phyloP scores from a whole-genome alignment of 163 green algal species.

The Volvox carteri region DNA sequence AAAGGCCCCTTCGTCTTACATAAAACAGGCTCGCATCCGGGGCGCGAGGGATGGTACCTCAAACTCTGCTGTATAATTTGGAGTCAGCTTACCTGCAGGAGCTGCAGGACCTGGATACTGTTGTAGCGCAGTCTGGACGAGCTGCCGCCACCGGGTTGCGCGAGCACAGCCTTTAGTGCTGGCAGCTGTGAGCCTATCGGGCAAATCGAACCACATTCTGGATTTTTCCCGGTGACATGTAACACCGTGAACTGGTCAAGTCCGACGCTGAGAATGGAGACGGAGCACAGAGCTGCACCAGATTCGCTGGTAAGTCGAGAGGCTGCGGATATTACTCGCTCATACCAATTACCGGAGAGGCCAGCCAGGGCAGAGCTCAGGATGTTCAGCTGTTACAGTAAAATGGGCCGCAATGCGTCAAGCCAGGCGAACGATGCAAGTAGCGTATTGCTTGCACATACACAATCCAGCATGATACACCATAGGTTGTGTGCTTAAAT shows the following conservation, averaged over 20 bases:
- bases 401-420: not conserved
- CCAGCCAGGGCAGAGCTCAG: slow-evolving; percentile 2
- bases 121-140: slow-evolving; percentile 29
- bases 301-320: not conserved
- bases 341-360: slow-evolving; percentile 38
- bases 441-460: too few relatives aligned
- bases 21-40: too few relatives aligned
- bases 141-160: not conserved
- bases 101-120: slow-evolving; percentile 46
- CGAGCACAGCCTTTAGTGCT: not conserved
- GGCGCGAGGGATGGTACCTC: too few relatives aligned
- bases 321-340: slow-evolving; percentile 10
- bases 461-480: too few relatives aligned
- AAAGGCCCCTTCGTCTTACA: too few relatives aligned
- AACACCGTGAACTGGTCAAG: slow-evolving; percentile 37
- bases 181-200: slow-evolving; percentile 21
- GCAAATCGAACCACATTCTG: too few relatives aligned
- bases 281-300: slow-evolving; percentile 10
- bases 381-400: slow-evolving; percentile 2
- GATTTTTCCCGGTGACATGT: slow-evolving; percentile 13
- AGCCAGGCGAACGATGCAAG: not conserved
- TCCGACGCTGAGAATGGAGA: not conserved
- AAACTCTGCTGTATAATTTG: too few relatives aligned
- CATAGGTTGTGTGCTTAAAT: too few relatives aligned
- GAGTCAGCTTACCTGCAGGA: slow-evolving; percentile 24